These are phyloP conservation scores for Leptomonas seymouri DNA, from an alignment of 208 protist species.

Conservation along the genomic window DNA sequence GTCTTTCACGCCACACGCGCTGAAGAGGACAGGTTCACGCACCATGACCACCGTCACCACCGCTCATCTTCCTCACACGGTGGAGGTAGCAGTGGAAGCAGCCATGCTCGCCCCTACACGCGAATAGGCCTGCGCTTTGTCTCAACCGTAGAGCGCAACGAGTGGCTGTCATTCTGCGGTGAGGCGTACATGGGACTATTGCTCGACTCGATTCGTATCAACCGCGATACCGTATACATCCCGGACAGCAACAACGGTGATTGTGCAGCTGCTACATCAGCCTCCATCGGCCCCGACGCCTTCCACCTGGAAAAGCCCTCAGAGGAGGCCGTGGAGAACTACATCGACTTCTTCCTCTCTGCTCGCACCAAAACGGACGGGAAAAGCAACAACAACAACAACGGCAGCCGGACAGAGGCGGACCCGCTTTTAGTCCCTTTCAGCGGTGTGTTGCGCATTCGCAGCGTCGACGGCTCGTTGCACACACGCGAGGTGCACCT, in stretches of 20 bases:
- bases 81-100: neutral
- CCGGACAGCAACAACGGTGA: neutral
- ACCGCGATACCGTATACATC: conserved; percentile 28
- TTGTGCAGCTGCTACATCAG: neutral
- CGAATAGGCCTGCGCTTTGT: conserved; percentile 51
- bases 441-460: conserved; percentile 16
- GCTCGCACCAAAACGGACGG: conserved; percentile 20
- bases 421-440: conserved; percentile 9
- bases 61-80: conserved; percentile 5
- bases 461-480: conserved; percentile 16
- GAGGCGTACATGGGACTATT: conserved; percentile 53
- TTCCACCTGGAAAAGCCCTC: conserved; percentile 20
- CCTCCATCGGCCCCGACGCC: neutral
- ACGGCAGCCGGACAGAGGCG: neutral
- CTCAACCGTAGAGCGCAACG: conserved; percentile 42
- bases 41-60: neutral
- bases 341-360: conserved; percentile 72
- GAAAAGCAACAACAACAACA: neutral
- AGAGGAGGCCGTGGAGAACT: conserved; percentile 35
- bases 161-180: conserved; percentile 47
- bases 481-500: conserved; percentile 5
- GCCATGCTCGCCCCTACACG: conserved; percentile 32
- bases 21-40: conserved; percentile 6
- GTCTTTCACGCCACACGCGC: conserved; percentile 37
- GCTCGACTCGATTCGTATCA: conserved; percentile 58